Evolutionary conservation across 805 yeast genomes (phyloP), one percentile per base, ranked within the genome.

Genomic region (Candida dajiaensis): DNA sequence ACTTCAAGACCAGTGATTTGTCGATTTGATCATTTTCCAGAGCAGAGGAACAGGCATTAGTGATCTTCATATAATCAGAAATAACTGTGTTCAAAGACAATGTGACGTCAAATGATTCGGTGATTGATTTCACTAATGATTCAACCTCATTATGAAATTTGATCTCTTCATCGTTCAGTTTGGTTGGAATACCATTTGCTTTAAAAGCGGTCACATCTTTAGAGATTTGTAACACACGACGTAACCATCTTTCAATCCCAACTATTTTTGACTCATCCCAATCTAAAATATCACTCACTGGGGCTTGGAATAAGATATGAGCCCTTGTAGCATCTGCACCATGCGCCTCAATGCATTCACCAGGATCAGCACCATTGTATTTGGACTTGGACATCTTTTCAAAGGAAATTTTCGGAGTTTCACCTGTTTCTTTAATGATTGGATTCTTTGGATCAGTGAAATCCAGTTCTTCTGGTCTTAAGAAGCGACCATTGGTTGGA

Each of bases 371-470:
- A 15, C 99, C 99, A 59, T 94, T 94, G 60, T 81, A 83, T 60
- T 94, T 94, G 1, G 97, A 90, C 65, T 94, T 94, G 2, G 97
- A 90, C 99, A 94, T 94, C 61, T 94, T 94, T 60, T 94, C 98
- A 60, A 64, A 89, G 0, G 87, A 68, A 2, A 86, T 62, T 0
- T 49, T 46, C 0, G 96, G 88, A 0, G 58, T 50, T 31, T 62
- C 57, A 1, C 83, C 85, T 0, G 83, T 71, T 0, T 63, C 72
- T 28, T 59, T 72, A 9, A 85, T 71, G 4, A 64, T 54, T 2
- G 84, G 83, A 2, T 62, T 63, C 0, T 52, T 55, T 0, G 74
- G 64, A 43, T 70, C 67, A 0, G 68, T 46, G 3, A 63, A 37
- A 36, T 76, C 82, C 12, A 87, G 62, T 55, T 94, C 97, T 1